A percentile compares a stretch with the other conserved stretches of the same genome.
Evolutionary conservation across 768 basidiomycete species (phyloP).

Genomic region (Candolleomyces eurysporus): DNA sequence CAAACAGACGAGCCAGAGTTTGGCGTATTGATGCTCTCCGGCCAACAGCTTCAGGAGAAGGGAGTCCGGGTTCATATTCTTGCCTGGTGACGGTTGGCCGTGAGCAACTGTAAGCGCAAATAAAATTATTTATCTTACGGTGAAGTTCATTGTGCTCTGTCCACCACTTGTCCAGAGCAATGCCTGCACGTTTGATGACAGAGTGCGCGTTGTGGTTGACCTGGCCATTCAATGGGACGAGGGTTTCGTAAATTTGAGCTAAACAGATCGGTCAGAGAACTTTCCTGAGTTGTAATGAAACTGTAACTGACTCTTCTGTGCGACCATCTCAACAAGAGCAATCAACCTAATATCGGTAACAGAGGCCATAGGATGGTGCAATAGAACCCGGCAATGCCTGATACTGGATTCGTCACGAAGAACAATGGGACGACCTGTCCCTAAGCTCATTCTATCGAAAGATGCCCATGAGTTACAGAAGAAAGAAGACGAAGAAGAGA

Average conservation of each 20-base stretch:
- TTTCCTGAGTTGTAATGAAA: neutral
- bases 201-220: slow-evolving; percentile 82
- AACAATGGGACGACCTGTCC: slow-evolving; percentile 87
- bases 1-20: slow-evolving; percentile 93
- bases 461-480: neutral
- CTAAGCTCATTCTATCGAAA: slow-evolving; percentile 74
- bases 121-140: slow-evolving; percentile 38
- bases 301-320: slow-evolving; percentile 73
- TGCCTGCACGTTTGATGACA: slow-evolving; percentile 83
- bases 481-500: neutral
- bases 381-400: slow-evolving; percentile 75
- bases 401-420: slow-evolving; percentile 88
- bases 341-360: slow-evolving; percentile 88
- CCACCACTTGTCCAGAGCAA: slow-evolving; percentile 91
- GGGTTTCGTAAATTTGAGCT: slow-evolving; percentile 94
- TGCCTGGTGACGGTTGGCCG: slow-evolving; percentile 40
- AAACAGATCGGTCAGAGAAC: neutral
- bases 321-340: slow-evolving; percentile 85
- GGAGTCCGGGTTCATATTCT: slow-evolving; percentile 81
- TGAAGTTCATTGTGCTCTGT: slow-evolving; percentile 84
- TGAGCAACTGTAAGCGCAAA: neutral
- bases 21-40: slow-evolving; percentile 88
- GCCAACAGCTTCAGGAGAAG: slow-evolving; percentile 84
- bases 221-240: slow-evolving; percentile 82
- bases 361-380: slow-evolving; percentile 84